Evolutionary conservation across 805 yeast genomes (phyloP), one percentile per base, ranked within the genome.

Genomic region (Spathaspora hagerdaliae): DNA sequence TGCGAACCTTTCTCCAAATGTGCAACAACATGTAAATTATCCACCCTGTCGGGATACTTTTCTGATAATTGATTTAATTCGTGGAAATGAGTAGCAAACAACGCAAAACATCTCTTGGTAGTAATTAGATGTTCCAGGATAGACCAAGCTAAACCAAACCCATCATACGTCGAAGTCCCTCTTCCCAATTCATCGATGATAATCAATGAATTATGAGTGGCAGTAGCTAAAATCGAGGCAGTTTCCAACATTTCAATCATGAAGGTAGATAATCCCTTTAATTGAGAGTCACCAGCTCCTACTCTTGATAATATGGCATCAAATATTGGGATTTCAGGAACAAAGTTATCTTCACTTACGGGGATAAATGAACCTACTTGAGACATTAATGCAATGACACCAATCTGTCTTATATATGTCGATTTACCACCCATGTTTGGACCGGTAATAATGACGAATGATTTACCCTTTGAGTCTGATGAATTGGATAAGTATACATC

Each of bases 361-460:
- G 99, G 99, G 26, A 91, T 81, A 59, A 85, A 91, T 48, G 94
- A 85, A 1, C 97, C 97, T 15, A 89, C 79, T 61, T 91, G 97
- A 27, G 88, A 87, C 87, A 91, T 76, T 40, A 91, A 67, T 2
- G 94, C 83, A 45, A 90, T 84, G 1, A 86, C 94, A 10, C 97
- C 97, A 40, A 87, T 74, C 57, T 91, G 96, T 51, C 97, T 76
- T 41, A 91, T 89, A 61, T 87, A 91, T 0, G 97, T 91, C 0
- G 96, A 89, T 63, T 91, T 91, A 60, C 97, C 97, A 50, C 97
- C 97, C 97, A 91, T 91, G 61, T 91, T 91, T 33, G 97, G 97
- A 31, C 97, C 97, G 0, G 97, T 91, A 26, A 94, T 88, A 15
- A 94, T 85, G 7, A 81, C 73, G 56, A 94, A 92, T 4, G 64